Evolutionary conservation across 2,329 filamentous ascomycete genomes (phyloP), one percentile per base, ranked within the genome.

Genomic region (Fusarium pseudograminearum): DNA sequence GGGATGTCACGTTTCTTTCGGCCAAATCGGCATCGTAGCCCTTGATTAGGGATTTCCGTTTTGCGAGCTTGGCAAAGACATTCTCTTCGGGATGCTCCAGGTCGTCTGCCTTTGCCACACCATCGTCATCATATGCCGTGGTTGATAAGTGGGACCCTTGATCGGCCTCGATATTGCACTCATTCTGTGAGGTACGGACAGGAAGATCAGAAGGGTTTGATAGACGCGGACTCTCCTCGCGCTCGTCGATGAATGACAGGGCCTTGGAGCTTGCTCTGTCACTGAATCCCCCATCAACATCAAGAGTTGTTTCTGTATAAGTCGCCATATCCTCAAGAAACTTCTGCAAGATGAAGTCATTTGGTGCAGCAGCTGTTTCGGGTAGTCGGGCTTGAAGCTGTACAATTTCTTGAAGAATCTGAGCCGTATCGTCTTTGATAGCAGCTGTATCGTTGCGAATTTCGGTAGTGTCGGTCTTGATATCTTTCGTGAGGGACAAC

Each of bases 241-340:
- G 3, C 24, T 58, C 56, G 8, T 46, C 16, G 1, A 53, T 36
- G 0, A 44, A 41, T 1, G 53, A 62, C 1, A 69, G 3, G 0
- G 50, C 51, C 9, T 4, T 41, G 0, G 50, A 31, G 12, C 55
- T 56, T 8, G 15, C 22, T 0, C n/a, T 16, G 22, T 53, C 56
- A 4, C 34, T 54, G 5, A 16, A 47, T 0, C 24, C 12, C 4
- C 4, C 5, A 40, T 42, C 8, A 1, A 2, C 28, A 9, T 63
- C 61, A 0, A 66, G 10, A 2, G 44, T 47, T 18, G 30, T 8
- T 33, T 69, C 57, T 0, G 67, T 69, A 34, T 66, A 63, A 2
- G 30, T 48, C 5, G 52, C 56, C 66, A 69, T 66, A 0, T 70
- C 57, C 11, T 70, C 61, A 0, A 69, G 31, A 3, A 66, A 70